A percentile compares a stretch with the other conserved stretches of the same genome.
Evolutionary conservation across 2,329 filamentous ascomycete genomes (phyloP).

Genomic region (Penicillium corylophilum): DNA sequence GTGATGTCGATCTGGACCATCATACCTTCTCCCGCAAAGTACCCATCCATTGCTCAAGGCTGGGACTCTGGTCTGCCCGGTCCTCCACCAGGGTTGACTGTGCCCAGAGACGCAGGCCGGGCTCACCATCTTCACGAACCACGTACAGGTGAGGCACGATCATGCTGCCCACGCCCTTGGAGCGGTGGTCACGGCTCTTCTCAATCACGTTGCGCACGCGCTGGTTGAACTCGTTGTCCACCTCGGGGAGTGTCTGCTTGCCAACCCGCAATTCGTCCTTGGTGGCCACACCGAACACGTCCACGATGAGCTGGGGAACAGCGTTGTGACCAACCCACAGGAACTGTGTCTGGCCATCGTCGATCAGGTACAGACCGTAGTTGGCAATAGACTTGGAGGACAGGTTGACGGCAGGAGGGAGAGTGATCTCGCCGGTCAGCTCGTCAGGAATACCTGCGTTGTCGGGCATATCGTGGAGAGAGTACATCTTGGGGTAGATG

Average conservation of each 20-base stretch:
- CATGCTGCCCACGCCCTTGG: conserved; percentile 88
- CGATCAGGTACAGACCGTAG: conserved; percentile 92
- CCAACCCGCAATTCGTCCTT: conserved; percentile 83
- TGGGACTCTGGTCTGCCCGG: conserved; percentile 88
- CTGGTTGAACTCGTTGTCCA: conserved; percentile 97
- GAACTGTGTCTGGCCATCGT: conserved; percentile 97
- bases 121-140: conserved; percentile 92
- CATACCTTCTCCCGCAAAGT: conserved; percentile 90
- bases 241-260: conserved; percentile 79
- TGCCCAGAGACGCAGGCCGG: conserved; percentile 91
- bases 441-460: conserved; percentile 82
- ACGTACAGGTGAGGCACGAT: conserved; percentile 90
- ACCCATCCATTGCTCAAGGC: conserved; percentile 90
- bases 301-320: conserved; percentile 80
- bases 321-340: conserved; percentile 93
- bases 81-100: conserved; percentile 95
- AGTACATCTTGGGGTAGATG: conserved; percentile 83
- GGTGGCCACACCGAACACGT: conserved; percentile 88
- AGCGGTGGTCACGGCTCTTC: conserved; percentile 85
- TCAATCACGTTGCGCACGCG: conserved; percentile 83
- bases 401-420: conserved; percentile 81
- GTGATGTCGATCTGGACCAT: conserved; percentile 10
- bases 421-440: conserved; percentile 81
- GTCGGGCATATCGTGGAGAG: conserved; percentile 93
- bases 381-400: conserved; percentile 83